phyloP scores from a whole-genome alignment of 2,329 filamentous ascomycete species.

The Hysterium pulicare region DNA sequence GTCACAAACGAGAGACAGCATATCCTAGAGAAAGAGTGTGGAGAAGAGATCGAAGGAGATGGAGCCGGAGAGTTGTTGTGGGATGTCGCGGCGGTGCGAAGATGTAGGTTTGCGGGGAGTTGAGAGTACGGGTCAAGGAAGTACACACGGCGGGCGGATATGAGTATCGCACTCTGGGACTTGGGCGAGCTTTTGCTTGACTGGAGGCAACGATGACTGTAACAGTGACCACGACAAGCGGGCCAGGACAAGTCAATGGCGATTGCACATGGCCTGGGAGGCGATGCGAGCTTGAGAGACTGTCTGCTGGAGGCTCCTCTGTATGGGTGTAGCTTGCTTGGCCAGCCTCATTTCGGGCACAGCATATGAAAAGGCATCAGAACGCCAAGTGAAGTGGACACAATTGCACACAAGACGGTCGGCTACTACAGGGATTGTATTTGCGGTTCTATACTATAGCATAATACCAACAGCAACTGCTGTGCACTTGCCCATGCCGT shows the following conservation, averaged over 20 bases:
- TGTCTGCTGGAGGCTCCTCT: no score
- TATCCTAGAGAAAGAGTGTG: constrained; percentile 22
- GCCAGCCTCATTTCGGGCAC: no score
- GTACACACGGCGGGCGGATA: constrained; percentile 1
- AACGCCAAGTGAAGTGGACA: no score
- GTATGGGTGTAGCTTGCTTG: no score
- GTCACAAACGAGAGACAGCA: constrained; percentile 23
- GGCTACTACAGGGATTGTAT: no score
- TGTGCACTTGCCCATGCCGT: background rate
- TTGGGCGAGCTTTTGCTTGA: no score
- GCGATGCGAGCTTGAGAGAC: background rate
- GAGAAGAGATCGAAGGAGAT: constrained; percentile 13
- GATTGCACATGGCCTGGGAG: constrained; percentile 3
- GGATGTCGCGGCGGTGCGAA: constrained; percentile 9
- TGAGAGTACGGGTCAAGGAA: background rate
- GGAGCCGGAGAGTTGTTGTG: constrained; percentile 16
- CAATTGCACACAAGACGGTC: no score
- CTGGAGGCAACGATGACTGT: background rate
- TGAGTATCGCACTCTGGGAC: background rate
- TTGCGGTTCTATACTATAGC: no score
- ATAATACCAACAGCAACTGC: no score
- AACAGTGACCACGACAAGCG: constrained; percentile 1
- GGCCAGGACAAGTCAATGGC: constrained; percentile 2
- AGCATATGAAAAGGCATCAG: no score
- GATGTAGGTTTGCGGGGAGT: constrained; percentile 10